These are phyloP conservation scores for Metschnikowia cubensis DNA, from an alignment of 805 yeast species.

Conservation along the genomic window DNA sequence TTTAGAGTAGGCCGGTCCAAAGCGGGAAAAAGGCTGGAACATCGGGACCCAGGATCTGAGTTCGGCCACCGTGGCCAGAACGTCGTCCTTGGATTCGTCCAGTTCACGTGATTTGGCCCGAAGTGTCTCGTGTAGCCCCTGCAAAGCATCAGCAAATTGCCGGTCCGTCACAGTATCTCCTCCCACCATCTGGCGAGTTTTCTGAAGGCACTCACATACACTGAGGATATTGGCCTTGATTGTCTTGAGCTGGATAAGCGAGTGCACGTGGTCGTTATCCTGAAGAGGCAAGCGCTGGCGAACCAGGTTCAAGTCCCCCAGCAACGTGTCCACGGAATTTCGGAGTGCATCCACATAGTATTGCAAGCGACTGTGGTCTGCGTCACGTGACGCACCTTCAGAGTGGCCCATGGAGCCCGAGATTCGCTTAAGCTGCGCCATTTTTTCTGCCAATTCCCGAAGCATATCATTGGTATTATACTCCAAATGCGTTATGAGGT, in stretches of 20 bases:
- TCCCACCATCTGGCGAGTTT: constrained; percentile 12
- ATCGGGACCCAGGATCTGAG: constrained; percentile 48
- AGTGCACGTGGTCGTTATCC: constrained; percentile 20
- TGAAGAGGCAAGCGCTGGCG: constrained; percentile 3
- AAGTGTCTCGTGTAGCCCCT: constrained; percentile 44
- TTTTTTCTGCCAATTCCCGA: constrained; percentile 47
- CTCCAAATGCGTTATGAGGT: constrained; percentile 57
- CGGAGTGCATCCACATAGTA: constrained; percentile 61
- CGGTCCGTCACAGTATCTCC: constrained; percentile 13
- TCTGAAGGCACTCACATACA: constrained; percentile 45
- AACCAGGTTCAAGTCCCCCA: constrained; percentile 19
- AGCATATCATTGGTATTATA: constrained; percentile 58
- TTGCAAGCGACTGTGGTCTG: constrained; percentile 53
- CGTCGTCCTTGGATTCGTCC: constrained; percentile 24
- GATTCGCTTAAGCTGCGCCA: constrained; percentile 45
- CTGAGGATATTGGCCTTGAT: constrained; percentile 44
- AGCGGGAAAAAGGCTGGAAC: constrained; percentile 50
- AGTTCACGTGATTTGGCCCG: constrained; percentile 29
- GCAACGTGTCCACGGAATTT: constrained; percentile 54
- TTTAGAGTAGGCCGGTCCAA: constrained; percentile 46
- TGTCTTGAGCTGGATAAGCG: constrained; percentile 40
- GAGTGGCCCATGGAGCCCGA: constrained; percentile 44
- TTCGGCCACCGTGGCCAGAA: constrained; percentile 43
- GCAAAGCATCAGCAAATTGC: constrained; percentile 31
- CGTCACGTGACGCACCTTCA: constrained; percentile 4